Percentiles rank a stretch among this genome's conserved stretches.
phyloP scores from a whole-genome alignment of 2,329 filamentous ascomycete genomes.

The Dactylonectria macrodidyma region DNA sequence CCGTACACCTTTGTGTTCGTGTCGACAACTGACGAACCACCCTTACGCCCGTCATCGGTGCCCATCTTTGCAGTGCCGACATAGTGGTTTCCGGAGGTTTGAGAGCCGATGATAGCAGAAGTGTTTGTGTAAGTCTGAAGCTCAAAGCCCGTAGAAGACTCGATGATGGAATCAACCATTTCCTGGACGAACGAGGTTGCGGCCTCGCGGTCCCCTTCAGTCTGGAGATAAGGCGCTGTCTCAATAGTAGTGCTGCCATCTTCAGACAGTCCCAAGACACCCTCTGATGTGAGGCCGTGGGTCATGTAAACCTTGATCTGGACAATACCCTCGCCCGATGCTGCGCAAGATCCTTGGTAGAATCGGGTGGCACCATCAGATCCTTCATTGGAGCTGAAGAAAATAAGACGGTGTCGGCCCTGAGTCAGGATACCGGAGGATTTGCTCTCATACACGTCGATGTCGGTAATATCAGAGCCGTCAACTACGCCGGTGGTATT shows the following conservation, averaged over 20 bases:
- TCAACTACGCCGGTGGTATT: slow-evolving; percentile 63
- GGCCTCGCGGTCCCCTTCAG: slow-evolving; percentile 73
- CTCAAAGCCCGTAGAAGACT: slow-evolving; percentile 25
- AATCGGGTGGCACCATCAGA: slow-evolving; percentile 73
- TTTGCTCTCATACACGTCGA: slow-evolving; percentile 72
- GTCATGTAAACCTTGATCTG: slow-evolving; percentile 74
- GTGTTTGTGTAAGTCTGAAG: slow-evolving; percentile 40
- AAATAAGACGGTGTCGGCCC: slow-evolving; percentile 73
- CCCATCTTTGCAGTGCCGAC: slow-evolving; percentile 74
- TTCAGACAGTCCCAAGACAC: slow-evolving; percentile 71
- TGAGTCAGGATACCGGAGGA: slow-evolving; percentile 74
- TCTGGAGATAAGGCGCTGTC: slow-evolving; percentile 71
- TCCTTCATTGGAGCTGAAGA: slow-evolving; percentile 67
- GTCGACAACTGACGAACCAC: slow-evolving; percentile 73
- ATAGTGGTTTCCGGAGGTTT: slow-evolving; percentile 62
- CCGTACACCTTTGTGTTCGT: slow-evolving; percentile 74
- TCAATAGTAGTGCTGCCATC: slow-evolving; percentile 72
- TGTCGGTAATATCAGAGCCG: slow-evolving; percentile 66
- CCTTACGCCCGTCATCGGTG: slow-evolving; percentile 65
- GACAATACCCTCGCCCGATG: slow-evolving; percentile 70
- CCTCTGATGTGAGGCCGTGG: slow-evolving; percentile 72
- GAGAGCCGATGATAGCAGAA: slow-evolving; percentile 47
- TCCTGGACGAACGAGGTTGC: slow-evolving; percentile 75
- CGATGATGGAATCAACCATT: slow-evolving; percentile 67
- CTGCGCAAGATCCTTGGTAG: slow-evolving; percentile 76